Evolutionary conservation across 257 asterid species (phyloP).

Genomic region (Forsythia viridissima): DNA sequence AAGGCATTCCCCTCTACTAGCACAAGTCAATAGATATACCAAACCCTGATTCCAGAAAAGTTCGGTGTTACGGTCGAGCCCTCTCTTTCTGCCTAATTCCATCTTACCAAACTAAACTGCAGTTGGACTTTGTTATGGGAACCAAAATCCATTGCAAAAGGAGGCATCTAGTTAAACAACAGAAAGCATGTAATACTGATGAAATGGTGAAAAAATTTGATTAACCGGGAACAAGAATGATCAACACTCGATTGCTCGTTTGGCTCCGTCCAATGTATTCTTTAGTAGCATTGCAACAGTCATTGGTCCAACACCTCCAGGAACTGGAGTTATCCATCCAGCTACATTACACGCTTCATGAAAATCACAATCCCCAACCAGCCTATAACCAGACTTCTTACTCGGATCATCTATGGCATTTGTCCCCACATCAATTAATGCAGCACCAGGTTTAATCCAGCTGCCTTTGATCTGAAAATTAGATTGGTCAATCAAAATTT

Average conservation of each 20-base stretch:
- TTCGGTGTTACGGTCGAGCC: neutral
- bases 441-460: conserved; percentile 99
- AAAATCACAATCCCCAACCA: conserved; percentile 91
- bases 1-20: neutral
- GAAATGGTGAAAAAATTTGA: neutral
- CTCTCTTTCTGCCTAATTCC: neutral
- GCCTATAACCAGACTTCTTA: conserved; percentile 83
- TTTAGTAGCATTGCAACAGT: conserved; percentile 92
- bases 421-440: conserved; percentile 94
- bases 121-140: neutral
- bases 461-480: conserved; percentile 78
- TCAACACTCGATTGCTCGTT: conserved; percentile 56
- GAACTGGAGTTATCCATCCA: conserved; percentile 92
- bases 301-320: conserved; percentile 98
- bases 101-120: neutral
- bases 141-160: neutral
- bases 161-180: neutral
- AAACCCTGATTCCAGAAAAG: no score
- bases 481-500: neutral
- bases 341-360: conserved; percentile 82
- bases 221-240: neutral
- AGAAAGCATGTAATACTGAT: neutral
- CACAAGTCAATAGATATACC: no score
- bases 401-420: conserved; percentile 81
- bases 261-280: conserved; percentile 89